Evolutionary conservation across 371 early-diverging fungal species (phyloP), one percentile per base, ranked within the genome.

Genomic region (Sporodiniella umbellata): DNA sequence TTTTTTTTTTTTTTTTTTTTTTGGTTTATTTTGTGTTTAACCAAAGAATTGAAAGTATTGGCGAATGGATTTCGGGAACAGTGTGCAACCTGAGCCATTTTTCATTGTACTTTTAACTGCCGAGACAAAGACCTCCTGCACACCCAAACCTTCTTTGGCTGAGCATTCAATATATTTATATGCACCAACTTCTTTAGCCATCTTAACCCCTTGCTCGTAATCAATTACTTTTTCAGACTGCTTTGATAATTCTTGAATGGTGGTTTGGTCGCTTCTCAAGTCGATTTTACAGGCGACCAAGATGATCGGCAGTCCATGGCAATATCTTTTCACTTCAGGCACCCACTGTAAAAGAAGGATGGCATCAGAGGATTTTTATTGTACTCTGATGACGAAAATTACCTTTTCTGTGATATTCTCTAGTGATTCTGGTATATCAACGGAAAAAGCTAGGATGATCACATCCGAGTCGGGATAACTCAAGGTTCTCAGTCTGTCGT

Each of bases 401-500:
- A 66, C 69, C 60, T 72, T 69, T 57, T 69, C 62, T 17, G 62
- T 54, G 8, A 83, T 65, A 53, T 82, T 83, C 23, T 78, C 80
- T 8, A 83, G 59, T n/a, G 77, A 70, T 56, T 77, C 79, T 33
- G 75, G 82, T 33, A 62, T 48, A 62, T 83, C 83, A 35, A 83
- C 64, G n/a, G 83, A 62, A 62, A 75, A 83, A 33, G 71, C 61
- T 42, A 83, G 56, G 30, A 83, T 44, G 22, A 79, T 57, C 21
- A 83, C 76, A 53, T 79, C 62, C 39, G 78, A 53, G 33, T 70
- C 65, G 11, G 68, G 58, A 45, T 83, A 83, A 7, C 75, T 72
- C 24, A 78, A 60, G 12, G 81, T 64, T 18, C 83, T 68, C 31
- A 83, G 45, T 21, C 81, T 65, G 64, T 65, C 65, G 40, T 65